Base-by-base conservation (phyloP, 2,329 filamentous ascomycete species). In the Metarhizium sp. region DNA sequence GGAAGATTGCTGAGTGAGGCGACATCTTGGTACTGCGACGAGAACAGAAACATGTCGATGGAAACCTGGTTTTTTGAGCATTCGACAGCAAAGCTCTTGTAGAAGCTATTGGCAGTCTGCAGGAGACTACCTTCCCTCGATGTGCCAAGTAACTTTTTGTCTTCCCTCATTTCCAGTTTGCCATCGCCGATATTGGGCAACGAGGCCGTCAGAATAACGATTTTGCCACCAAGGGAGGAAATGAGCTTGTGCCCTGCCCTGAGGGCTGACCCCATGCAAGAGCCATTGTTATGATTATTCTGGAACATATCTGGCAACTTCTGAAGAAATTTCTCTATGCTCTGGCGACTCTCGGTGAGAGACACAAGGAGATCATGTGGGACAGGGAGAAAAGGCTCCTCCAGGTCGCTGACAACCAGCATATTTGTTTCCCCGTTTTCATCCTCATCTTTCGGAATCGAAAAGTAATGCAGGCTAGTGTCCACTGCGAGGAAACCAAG, bases 1-100 rank as follows among this genome's bases (percentile, higher is more conserved):
- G 94, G 94, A 51, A 99, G 78, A 70, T 96, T 96, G 77, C 91
- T 96, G 54, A 99, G 78, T 36, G 92, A 96, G 5, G 94, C 94
- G 52, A 99, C 94, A 69, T 99, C 94, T 72, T 97, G 94, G 71
- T 99, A 96, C 68, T 94, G 89, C 16, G 90, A 92, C 4, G 90
- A 94, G 75, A 96, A 96, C 52, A 96, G 78, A 77, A 96, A 96
- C 92, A 96, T 96, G 70, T 96, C 92, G 62, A 99, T 91, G 0
- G 92, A 97, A 32, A 99, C 94, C 72, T 99, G 94, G 62, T 95
- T 95, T 77, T 99, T 99, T 42, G 92, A 96, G 73, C 94, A 99
- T 69, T 99, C 94, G 3, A 99, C 94, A 0, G 94, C 94, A 66
- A 99, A 99, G 65, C 90, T 95, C 79, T 99, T 99, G 80, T 97